Evolutionary conservation across 345 rosid species (phyloP).

Genomic region (Pseudoturritis turrita): DNA sequence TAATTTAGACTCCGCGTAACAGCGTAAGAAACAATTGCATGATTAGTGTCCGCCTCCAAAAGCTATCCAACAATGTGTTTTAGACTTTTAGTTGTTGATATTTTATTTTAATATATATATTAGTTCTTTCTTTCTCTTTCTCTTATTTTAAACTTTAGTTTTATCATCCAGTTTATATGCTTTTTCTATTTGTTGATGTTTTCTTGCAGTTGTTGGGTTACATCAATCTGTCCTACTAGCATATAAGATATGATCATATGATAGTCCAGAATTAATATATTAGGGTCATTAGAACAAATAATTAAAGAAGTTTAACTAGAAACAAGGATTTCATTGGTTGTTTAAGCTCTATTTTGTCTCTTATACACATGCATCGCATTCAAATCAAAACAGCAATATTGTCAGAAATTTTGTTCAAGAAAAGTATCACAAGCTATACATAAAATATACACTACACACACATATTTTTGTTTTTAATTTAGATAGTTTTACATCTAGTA

Average conservation of each 20-base stretch:
- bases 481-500: no score
- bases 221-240: conserved; percentile 15
- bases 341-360: conserved; percentile 4
- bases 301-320: neutral
- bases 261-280: neutral
- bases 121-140: neutral
- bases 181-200: neutral
- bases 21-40: conserved; percentile 27
- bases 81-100: neutral
- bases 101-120: neutral
- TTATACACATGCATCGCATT: conserved; percentile 21
- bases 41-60: conserved; percentile 33
- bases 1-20: conserved; percentile 21
- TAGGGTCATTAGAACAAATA: neutral
- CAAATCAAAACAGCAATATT: neutral
- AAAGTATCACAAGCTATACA: neutral
- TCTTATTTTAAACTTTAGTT: neutral
- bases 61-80: conserved; percentile 25
- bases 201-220: conserved; percentile 27
- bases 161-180: neutral
- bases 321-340: neutral
- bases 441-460: neutral
- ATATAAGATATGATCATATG: neutral
- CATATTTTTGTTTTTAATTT: no score
- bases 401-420: conserved; percentile 4